Evolutionary conservation across 73 alveolate species (phyloP), one percentile per base, ranked within the genome.

Genomic region (Paramecium caudatum): DNA sequence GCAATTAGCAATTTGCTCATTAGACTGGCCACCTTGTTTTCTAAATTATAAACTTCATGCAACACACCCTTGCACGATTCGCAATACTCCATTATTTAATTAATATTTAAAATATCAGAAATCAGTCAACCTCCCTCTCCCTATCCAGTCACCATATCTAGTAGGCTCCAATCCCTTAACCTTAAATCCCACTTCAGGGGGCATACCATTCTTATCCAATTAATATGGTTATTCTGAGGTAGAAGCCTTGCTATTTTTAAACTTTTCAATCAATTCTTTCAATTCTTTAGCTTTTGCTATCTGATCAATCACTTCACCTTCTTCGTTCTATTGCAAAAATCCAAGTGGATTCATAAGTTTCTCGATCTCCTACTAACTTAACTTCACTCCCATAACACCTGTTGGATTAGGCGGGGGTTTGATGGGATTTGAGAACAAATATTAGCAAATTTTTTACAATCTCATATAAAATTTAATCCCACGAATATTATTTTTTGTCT

Each of bases 81-180:
- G 32, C 88, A 74, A 43, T 39, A 74, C 39, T 74, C 62, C 88
- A 74, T 41, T 12, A 45, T 45, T 41, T 41, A 37, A 74, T 16
- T 74, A 41, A 65, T 65, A 55, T 65, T 30, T 65, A 33, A 63
- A 65, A n/a, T 30, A 32, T 86, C 93, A 95, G 82, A 95, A 95
- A 91, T 95, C 97, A 23, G 97, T 82, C 45, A 95, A 92, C 65
- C 98, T 82, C 9, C 98, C 98, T 78, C 95, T 95, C 55, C 95
- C 90, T 82, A 94, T 97, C 99, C 99, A 95, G 47, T 95, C 99
- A 15, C 97, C 97, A 88, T 80, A 95, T 81, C 99, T 91, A 7
- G 99, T 95, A 2, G 99, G 99, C 61, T 95, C 99, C 1, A 95
- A 95, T n/a, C 99, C 99, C 46, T 93, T 94, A 0, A 87, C 92